phyloP scores from a whole-genome alignment of 495 filamentous ascomycete species.

The Hyaloscypha hepaticicola region DNA sequence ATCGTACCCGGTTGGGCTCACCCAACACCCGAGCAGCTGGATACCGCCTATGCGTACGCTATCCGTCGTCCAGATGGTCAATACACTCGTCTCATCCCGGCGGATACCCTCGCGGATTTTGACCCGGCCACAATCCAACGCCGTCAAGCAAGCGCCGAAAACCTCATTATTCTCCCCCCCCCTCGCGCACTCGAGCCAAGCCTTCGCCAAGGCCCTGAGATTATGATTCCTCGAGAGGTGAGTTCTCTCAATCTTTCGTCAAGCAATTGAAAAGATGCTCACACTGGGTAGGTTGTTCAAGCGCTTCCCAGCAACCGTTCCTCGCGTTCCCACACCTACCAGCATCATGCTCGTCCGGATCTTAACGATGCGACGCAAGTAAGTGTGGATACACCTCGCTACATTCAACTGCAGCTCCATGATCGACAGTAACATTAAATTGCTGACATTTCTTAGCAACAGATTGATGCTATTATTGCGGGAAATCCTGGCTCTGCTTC shows the following conservation, averaged over 20 bases:
- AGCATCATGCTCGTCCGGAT: neutral
- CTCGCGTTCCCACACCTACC: neutral
- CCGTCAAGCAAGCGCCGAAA: constrained; percentile 29
- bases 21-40: constrained; percentile 6
- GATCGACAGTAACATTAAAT: neutral
- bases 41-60: constrained; percentile 23
- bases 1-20: constrained; percentile 19
- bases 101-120: constrained; percentile 59
- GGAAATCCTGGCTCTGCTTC: neutral
- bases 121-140: constrained; percentile 34
- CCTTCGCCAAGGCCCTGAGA: constrained; percentile 7
- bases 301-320: neutral
- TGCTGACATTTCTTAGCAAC: constrained; percentile 11
- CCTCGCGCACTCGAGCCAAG: constrained; percentile 36
- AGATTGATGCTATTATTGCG: constrained; percentile 28
- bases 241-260: constrained; percentile 3
- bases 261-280: neutral
- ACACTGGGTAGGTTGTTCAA: neutral
- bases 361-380: neutral
- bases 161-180: constrained; percentile 44
- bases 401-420: neutral
- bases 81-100: constrained; percentile 61
- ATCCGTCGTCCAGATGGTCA: constrained; percentile 51
- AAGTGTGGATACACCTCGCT: neutral
- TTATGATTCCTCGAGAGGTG: constrained; percentile 12